Conservation (phyloP, 1,139 yeast species). For the Pichia sp. region DNA sequence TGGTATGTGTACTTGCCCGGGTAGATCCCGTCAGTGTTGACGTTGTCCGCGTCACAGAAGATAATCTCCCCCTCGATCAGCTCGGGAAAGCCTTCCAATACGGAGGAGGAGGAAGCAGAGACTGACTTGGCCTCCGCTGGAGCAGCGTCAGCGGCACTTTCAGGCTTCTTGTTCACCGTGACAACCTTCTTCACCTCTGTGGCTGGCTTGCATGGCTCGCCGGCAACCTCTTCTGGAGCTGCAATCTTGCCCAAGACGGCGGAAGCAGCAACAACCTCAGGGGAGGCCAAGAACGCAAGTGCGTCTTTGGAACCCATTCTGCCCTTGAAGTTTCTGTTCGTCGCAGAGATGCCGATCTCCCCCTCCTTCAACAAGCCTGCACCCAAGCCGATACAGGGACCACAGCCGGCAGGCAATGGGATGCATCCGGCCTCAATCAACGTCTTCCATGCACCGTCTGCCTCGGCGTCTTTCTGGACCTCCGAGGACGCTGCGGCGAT, state of each 20-base stretch:
- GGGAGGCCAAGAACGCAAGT: constrained; percentile 90
- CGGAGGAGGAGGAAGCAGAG: constrained; percentile 46
- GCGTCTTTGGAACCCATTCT: constrained; percentile 99
- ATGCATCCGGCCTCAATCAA: constrained; percentile 89
- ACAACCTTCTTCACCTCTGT: constrained; percentile 48
- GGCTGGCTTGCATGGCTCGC: constrained; percentile 46
- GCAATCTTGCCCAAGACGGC: constrained; percentile 93
- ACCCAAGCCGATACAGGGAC: constrained; percentile 98
- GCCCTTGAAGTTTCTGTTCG: constrained; percentile 97
- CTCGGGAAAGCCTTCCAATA: constrained; percentile 82
- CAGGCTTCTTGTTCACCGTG: constrained; percentile 34
- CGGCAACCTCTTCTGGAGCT: constrained; percentile 79
- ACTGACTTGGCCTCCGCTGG: constrained; percentile 39
- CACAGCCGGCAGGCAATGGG: constrained; percentile 97
- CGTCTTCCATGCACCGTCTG: constrained; percentile 85
- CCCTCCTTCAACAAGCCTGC: constrained; percentile 90
- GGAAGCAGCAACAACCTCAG: constrained; percentile 97
- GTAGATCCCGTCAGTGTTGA: constrained; percentile 96
- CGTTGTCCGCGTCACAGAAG: constrained; percentile 94
- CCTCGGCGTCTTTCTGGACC: constrained; percentile 90
- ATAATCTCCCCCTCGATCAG: constrained; percentile 86
- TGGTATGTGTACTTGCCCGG: constrained; percentile 99
- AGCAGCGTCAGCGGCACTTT: constrained; percentile 39
- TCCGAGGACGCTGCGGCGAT: constrained; percentile 95
- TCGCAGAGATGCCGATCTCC: constrained; percentile 96